Base-by-base conservation (phyloP, 2,329 filamentous ascomycete species). In the Orbilia blumenaviensis region DNA sequence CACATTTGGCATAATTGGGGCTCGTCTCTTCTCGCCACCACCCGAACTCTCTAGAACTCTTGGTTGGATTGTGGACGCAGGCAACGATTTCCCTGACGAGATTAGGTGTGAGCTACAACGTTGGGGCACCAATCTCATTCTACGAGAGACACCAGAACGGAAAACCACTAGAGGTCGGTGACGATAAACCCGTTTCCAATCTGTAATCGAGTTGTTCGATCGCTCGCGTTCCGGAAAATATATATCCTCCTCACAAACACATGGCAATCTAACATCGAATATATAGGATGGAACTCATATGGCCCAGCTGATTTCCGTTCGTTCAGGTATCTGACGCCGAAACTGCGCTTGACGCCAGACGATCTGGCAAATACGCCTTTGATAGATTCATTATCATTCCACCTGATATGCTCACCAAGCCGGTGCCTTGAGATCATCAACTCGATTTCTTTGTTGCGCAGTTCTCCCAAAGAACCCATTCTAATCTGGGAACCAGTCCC, bases 401-500 rank as follows among this genome's bases (percentile, higher is more conserved):
- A 80, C 73, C 61, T 80, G 14, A 80, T 80, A 34, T 80, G 78
- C 52, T 78, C 78, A 9, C 76, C 79, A 2, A 12, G 23, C 16
- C 73, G 80, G 2, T 78, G 78, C 14, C 44, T 38, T 16, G 63
- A 56, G 27, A 61, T 79, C 34, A 68, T 75, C 21, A 71, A 64
- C 7, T 74, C 77, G 25, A 34, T 80, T 12, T 63, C 44, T n/a
- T 71, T 67, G 0, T 48, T 66, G 1, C 36, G 71, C n/a, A 75
- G 36, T 3, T 48, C 56, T 9, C 8, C 29, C 3, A 32, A 27
- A 18, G 50, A 52, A 42, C 74, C 72, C 5, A 91, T 98, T 73
- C 84, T 97, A 82, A 88, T 98, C 62, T 99, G 94, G 94, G 95
- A 99, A 82, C 95, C 95, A 0, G 92, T 97, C 0, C 95, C 95